Conservation (phyloP, 176 grass and related monocot species). For the Oryza officinalis region DNA sequence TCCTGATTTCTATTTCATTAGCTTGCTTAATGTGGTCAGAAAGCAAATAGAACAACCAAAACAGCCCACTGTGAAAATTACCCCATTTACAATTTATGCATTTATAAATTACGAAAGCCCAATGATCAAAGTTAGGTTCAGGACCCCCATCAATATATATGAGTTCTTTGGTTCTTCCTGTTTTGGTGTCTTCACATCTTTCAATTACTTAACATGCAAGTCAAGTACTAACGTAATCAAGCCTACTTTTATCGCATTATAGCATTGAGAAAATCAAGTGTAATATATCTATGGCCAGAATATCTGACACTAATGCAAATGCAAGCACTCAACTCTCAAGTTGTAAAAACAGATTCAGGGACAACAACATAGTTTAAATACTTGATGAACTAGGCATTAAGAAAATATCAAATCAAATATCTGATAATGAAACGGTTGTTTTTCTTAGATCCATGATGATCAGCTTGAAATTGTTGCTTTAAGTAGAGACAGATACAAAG, state of each 20-base stretch:
- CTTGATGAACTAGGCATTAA: not conserved
- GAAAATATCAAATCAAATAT: not conserved
- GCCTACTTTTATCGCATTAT: not conserved
- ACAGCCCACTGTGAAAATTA: not conserved
- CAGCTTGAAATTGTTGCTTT: constrained; percentile 4
- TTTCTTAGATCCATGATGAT: not conserved
- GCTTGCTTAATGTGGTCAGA: not conserved
- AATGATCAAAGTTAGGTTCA: not conserved
- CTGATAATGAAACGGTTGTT: not conserved
- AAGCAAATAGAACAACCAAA: not conserved
- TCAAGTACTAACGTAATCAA: not conserved
- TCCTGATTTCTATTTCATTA: not conserved
- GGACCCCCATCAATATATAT: not conserved
- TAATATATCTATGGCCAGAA: not conserved
- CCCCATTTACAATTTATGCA: not conserved
- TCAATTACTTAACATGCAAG: not conserved
- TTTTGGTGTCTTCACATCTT: not conserved
- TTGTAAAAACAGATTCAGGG: not conserved
- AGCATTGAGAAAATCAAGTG: not conserved
- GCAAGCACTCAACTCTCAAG: not conserved
- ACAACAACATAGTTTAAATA: not conserved
- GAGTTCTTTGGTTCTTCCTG: not conserved
- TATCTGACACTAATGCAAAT: not conserved
- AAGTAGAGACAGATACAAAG: not conserved
- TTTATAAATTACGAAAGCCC: not conserved